Base-by-base conservation (phyloP, 2,329 filamentous ascomycete species). In the Thielaviopsis euricoi region DNA sequence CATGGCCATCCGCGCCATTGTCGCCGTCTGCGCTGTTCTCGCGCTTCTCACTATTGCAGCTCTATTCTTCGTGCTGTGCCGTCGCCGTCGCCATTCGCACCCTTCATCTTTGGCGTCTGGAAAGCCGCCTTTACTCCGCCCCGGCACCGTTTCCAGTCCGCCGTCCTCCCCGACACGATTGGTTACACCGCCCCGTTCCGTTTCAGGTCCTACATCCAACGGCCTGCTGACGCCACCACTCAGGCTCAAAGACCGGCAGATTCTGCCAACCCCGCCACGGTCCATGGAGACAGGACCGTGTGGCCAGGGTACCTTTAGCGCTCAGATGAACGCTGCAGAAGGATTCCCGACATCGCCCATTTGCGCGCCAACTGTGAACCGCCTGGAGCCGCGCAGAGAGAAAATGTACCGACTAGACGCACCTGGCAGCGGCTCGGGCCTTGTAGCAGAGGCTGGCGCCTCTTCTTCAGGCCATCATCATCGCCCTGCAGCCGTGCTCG, bases 251-350 rank as follows among this genome's bases (percentile, higher is more conserved):
- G 58, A 60, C n/a, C 46, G 58, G 12, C 58, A 60, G 26, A 23
- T 58, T 15, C 46, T 60, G 3, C 17, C 48, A 25, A 60, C 58
- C 48, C 58, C 58, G 21, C 58, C 55, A 22, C 51, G 58, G n/a
- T 55, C 58, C 9, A 60, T 60, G 55, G 58, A 58, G 25, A 57
- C 21, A 9, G 52, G 52, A 3, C 58, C 33, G 5, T 52, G 43
- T 12, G 55, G 58, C n/a, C 55, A 57, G 23, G 58, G 58, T 17
- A 52, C 33, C 15, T 60, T 60, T 51, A 52, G 37, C 9, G 50
- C 51, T 17, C 43, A 55, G 25, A 57, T 52, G 49, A 21, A 25
- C 4, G 54, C 56, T 12, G 46, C 22, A 12, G 54, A 59, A 6
- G 33, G 33, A 12, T 60, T 58, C 25, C 58, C 58, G 2, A 49